Evolutionary conservation across 768 basidiomycete species (phyloP), one percentile per base, ranked within the genome.

Genomic region (Tylopilus felleus): DNA sequence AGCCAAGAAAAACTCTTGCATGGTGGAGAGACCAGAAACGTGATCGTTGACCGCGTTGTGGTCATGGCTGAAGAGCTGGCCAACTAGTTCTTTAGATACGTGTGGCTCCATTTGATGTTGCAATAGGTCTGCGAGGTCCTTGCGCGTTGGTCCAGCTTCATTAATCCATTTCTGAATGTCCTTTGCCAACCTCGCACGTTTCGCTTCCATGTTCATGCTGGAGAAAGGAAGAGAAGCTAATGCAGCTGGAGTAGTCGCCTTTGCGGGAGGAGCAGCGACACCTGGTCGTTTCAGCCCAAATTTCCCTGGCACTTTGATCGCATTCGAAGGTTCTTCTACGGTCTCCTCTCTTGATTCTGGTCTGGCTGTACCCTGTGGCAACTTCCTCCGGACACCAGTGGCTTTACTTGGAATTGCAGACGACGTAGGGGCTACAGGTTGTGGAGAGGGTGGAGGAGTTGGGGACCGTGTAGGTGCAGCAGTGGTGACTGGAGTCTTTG

Each of bases 31-130:
- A 7, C 90, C 96, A n/a, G 77, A 75, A 49, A 96, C 79, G 63
- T 90, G 86, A 67, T 98, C 97, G 62, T 93, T 95, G 59, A 98
- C 87, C 7, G 94, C 92, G 60, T 88, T 91, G 69, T 98, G 97
- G 62, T 97, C 97, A 56, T 89, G 90, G 65, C 96, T 98, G 75
- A 98, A 99, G 27, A 99, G 76, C 27, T 82, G 82, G 5, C 81
- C 71, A 13, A 89, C 69, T 3, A 98, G 72, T 2, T 94, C 88
- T 56, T 86, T 84, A 4, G 88, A 88, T 7, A 82, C 78, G 63
- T 88, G 81, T 9, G 85, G 79, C 60, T 95, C 93, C 93, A 98
- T 98, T 71, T 99, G 97, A 58, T 79, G 82, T 61, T 92, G 88
- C 45, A 98, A 75, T 13, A 85, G 73, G 39, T 98, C 96, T 35